These are phyloP conservation scores for Taxawa tesnikishii DNA, from an alignment of 2,329 filamentous ascomycete species.

Conservation along the genomic window DNA sequence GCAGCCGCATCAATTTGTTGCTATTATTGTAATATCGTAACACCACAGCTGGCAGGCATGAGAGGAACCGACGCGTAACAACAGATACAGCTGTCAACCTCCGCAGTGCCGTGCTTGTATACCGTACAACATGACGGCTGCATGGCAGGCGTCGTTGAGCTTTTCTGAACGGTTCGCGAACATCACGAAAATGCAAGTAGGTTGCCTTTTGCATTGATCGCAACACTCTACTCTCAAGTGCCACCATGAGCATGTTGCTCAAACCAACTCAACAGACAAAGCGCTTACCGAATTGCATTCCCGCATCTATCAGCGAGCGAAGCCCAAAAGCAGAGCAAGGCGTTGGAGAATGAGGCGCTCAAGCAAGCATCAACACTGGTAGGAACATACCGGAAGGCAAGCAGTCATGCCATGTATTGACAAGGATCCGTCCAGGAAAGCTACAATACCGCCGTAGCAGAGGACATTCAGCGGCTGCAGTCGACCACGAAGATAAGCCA, in stretches of 20 bases:
- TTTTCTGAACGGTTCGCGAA: constrained; percentile 32
- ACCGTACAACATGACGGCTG: constrained; percentile 15
- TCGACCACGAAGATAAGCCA: no score
- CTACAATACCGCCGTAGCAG: constrained; percentile 18
- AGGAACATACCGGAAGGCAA: constrained; percentile 16
- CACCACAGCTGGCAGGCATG: no score
- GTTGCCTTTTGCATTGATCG: no score
- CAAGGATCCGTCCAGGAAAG: no score
- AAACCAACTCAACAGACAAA: constrained; percentile 7
- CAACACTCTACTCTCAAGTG: no score
- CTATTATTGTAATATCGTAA: no score
- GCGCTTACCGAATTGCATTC: constrained; percentile 32
- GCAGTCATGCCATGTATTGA: no score
- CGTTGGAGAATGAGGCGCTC: constrained; percentile 54
- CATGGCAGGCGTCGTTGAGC: constrained; percentile 28
- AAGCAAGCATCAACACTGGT: constrained; percentile 46
- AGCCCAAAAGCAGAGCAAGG: constrained; percentile 47
- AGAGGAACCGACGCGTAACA: no score
- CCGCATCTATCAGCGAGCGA: constrained; percentile 33
- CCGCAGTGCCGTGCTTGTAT: no score
- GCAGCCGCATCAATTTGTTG: no score
- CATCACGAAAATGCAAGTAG: constrained; percentile 37
- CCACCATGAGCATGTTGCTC: no score
- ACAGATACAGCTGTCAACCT: no score
- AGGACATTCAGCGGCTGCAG: constrained; percentile 1